Conservation (phyloP, 2,329 filamentous ascomycete genomes). For the Aspergillus sojae region DNA sequence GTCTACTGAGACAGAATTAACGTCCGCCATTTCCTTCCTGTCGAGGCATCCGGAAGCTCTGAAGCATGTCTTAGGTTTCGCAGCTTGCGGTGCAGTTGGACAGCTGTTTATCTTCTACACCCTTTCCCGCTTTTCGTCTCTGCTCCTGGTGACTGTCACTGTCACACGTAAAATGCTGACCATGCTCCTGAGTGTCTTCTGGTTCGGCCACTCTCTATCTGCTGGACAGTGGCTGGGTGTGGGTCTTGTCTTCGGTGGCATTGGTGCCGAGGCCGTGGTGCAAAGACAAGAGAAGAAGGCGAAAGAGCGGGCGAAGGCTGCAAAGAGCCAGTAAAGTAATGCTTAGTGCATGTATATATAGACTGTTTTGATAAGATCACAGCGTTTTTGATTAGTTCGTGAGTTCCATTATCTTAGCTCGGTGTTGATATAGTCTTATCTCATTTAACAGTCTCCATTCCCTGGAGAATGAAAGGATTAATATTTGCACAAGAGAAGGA, state of each 20-base stretch:
- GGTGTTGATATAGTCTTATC: background rate
- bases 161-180: conserved; percentile 99
- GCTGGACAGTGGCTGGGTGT: conserved; percentile 95
- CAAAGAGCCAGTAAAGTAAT: conserved; percentile 31
- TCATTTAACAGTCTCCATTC: background rate
- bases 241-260: conserved; percentile 88
- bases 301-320: conserved; percentile 68
- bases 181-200: conserved; percentile 94
- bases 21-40: conserved; percentile 79
- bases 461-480: background rate
- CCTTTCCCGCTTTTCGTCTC: conserved; percentile 84
- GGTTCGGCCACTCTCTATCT: conserved; percentile 86
- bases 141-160: conserved; percentile 92
- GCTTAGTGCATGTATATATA: conserved; percentile 10
- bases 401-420: background rate
- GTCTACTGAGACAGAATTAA: conserved; percentile 73
- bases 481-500: background rate
- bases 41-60: conserved; percentile 77
- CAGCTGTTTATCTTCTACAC: conserved; percentile 99
- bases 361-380: background rate
- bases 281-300: conserved; percentile 79
- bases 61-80: conserved; percentile 86
- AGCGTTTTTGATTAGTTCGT: background rate
- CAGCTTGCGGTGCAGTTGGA: conserved; percentile 84
- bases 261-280: conserved; percentile 86